phyloP scores from a whole-genome alignment of 768 basidiomycete species.

The Rubroboletus satanas region DNA sequence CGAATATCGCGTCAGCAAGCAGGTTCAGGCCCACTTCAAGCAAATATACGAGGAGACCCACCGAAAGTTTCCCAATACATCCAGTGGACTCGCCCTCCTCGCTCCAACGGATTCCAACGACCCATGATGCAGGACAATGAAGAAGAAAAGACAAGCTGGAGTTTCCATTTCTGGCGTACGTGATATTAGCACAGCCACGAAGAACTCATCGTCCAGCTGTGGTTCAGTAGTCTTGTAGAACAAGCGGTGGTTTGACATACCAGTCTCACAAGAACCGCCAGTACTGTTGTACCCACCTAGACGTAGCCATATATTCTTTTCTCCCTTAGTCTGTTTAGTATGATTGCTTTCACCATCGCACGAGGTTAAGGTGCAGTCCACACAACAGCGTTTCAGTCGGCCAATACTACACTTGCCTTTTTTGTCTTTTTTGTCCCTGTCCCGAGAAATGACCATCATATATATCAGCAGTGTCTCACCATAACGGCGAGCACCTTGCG shows the following conservation, averaged over 20 bases:
- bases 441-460: background rate
- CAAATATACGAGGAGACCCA: slow-evolving; percentile 6
- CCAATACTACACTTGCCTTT: background rate
- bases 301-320: background rate
- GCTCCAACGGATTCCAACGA: background rate
- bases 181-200: background rate
- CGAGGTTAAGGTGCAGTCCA: background rate
- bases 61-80: slow-evolving; percentile 2
- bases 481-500: too few species aligned
- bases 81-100: background rate
- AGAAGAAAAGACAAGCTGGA: slow-evolving; percentile 7
- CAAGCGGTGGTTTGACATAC: background rate
- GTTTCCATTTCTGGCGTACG: slow-evolving; percentile 13
- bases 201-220: background rate
- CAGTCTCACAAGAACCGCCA: background rate
- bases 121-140: slow-evolving; percentile 9
- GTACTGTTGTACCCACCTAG: background rate
- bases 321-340: background rate
- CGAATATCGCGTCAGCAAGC: slow-evolving; percentile 7
- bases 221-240: too few species aligned
- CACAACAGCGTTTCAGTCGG: too few species aligned
- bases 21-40: slow-evolving; percentile 12
- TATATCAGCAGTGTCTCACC: too few species aligned
- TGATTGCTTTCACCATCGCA: background rate
- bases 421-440: background rate